A percentile compares a stretch with the other conserved stretches of the same genome.
Evolutionary conservation across 495 filamentous ascomycete genomes (phyloP).

Genomic region (Margaritispora aquatica): DNA sequence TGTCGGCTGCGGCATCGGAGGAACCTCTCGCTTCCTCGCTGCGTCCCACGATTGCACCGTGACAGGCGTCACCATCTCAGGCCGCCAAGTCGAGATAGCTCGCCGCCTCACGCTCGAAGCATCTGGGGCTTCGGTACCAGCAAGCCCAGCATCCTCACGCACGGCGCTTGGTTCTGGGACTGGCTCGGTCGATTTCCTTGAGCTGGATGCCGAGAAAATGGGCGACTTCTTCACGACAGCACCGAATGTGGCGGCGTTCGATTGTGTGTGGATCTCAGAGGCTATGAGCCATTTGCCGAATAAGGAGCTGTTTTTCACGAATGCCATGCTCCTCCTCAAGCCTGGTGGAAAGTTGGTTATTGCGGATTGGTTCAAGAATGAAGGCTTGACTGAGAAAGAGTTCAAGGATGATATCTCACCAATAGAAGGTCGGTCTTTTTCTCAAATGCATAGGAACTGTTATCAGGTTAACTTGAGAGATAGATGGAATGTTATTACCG

Average conservation of each 20-base stretch:
- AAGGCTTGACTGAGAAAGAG: slow-evolving; percentile 33
- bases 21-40: slow-evolving; percentile 47
- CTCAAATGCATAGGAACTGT: background rate
- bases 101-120: slow-evolving; percentile 33
- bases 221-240: slow-evolving; percentile 36
- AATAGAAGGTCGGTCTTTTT: slow-evolving; percentile 39
- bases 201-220: slow-evolving; percentile 55
- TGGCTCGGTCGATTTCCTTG: slow-evolving; percentile 42
- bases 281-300: slow-evolving; percentile 51
- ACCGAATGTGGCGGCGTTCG: slow-evolving; percentile 29
- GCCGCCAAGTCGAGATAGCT: slow-evolving; percentile 47
- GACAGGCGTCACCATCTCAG: slow-evolving; percentile 52
- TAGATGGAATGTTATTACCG: slow-evolving; percentile 52
- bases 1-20: slow-evolving; percentile 51
- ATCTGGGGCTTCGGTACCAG: slow-evolving; percentile 5
- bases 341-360: slow-evolving; percentile 41
- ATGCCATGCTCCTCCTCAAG: slow-evolving; percentile 36
- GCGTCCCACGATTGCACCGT: slow-evolving; percentile 37
- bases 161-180: slow-evolving; percentile 30
- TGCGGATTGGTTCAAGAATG: slow-evolving; percentile 51
- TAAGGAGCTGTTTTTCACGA: slow-evolving; percentile 48
- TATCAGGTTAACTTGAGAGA: slow-evolving; percentile 8
- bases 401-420: slow-evolving; percentile 46
- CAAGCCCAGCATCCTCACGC: slow-evolving; percentile 15
- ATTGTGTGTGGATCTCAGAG: slow-evolving; percentile 53